Conservation (phyloP, 2,329 filamentous ascomycete species). For the Mollisiaceae sp. region DNA sequence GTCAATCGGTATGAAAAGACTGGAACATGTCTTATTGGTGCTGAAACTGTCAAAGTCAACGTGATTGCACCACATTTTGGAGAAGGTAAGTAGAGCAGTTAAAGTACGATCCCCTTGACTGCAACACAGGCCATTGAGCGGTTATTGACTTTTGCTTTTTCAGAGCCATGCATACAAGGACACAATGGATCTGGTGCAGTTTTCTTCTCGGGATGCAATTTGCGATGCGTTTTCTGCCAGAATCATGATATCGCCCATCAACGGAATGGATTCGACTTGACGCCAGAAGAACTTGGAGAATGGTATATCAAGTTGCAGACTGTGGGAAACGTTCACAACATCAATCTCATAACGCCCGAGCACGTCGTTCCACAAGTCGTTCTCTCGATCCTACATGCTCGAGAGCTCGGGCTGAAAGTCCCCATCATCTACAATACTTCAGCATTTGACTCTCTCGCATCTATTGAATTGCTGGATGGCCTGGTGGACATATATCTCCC, state of each 20-base stretch:
- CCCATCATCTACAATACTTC: conserved; percentile 88
- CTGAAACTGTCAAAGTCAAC: conserved; percentile 76
- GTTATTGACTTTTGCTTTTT: conserved; percentile 11
- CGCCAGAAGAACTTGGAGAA: conserved; percentile 76
- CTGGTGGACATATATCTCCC: conserved; percentile 87
- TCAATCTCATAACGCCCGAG: conserved; percentile 86
- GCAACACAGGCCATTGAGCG: background rate
- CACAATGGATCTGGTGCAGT: conserved; percentile 81
- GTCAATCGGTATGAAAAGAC: conserved; percentile 83
- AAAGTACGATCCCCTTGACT: conserved; percentile 14
- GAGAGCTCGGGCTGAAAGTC: conserved; percentile 69
- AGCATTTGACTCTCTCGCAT: conserved; percentile 77
- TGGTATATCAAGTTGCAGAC: conserved; percentile 86
- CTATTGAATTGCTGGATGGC: conserved; percentile 74
- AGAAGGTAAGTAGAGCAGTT: conserved; percentile 57
- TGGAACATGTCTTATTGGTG: conserved; percentile 78
- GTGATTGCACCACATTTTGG: conserved; percentile 87
- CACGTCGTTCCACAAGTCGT: conserved; percentile 86
- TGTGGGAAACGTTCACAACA: conserved; percentile 83
- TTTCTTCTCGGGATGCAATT: conserved; percentile 59
- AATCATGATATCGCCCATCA: conserved; percentile 85
- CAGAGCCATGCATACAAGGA: conserved; percentile 80
- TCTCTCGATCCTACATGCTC: conserved; percentile 74
- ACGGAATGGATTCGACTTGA: conserved; percentile 79
- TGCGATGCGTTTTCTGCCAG: conserved; percentile 74